Evolutionary conservation across 768 basidiomycete species (phyloP).

Genomic region (Lentinula aciculospora): DNA sequence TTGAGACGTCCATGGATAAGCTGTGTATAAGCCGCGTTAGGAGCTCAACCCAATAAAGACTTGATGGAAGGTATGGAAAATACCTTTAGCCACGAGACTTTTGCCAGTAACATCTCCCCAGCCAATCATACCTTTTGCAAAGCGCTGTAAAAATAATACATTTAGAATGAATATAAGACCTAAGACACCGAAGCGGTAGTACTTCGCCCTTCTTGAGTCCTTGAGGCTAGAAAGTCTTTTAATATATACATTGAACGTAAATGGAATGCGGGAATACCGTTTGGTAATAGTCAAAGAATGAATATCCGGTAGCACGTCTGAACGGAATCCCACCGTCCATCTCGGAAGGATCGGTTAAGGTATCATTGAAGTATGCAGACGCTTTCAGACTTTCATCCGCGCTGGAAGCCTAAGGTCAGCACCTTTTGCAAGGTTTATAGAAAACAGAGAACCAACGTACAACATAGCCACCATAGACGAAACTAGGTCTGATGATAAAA

Average conservation of each 20-base stretch:
- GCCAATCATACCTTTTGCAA: constrained; percentile 24
- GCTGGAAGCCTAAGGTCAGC: neutral
- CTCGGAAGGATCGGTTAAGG: constrained; percentile 23
- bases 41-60: neutral
- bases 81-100: constrained; percentile 21
- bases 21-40: constrained; percentile 12
- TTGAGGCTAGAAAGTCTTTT: constrained; percentile 8
- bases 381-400: constrained; percentile 17
- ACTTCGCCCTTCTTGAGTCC: constrained; percentile 12
- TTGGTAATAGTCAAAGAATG: constrained; percentile 13
- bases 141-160: constrained; percentile 13
- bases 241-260: neutral
- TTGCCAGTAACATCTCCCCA: constrained; percentile 23
- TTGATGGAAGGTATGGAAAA: neutral
- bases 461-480: constrained; percentile 18
- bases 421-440: neutral
- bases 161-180: too few relatives aligned
- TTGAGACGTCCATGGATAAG: constrained; percentile 28
- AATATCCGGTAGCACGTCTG: constrained; percentile 12
- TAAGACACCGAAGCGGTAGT: neutral
- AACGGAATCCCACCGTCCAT: constrained; percentile 10
- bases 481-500: constrained; percentile 26
- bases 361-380: constrained; percentile 25
- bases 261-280: constrained; percentile 1
- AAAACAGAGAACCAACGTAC: constrained; percentile 13